A percentile compares a stretch with the other conserved stretches of the same genome.
Evolutionary conservation across 106 monocot genomes (phyloP).

Genomic region (Dendrobium huoshanense): DNA sequence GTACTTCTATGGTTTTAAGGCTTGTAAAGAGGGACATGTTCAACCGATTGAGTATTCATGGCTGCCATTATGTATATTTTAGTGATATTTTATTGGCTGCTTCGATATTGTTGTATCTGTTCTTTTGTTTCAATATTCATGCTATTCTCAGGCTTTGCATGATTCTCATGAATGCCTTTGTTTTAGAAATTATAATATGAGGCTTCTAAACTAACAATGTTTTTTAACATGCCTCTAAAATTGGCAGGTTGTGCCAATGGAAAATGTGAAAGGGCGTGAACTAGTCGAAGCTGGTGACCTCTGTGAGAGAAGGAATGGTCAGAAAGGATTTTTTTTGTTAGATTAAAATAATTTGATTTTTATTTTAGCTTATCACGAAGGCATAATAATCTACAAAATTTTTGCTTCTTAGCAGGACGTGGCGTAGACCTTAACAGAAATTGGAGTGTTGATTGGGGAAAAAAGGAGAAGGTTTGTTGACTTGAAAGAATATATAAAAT

Average conservation of each 20-base stretch:
- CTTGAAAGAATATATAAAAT: constrained; percentile 4
- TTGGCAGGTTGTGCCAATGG: constrained; percentile 90
- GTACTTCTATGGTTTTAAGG: no score
- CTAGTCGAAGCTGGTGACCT: constrained; percentile 83
- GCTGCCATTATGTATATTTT: no score
- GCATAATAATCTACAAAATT: not conserved
- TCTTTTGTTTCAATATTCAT: not conserved
- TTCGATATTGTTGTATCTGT: no score
- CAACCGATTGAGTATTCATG: no score
- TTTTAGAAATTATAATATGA: not conserved
- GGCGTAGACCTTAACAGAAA: constrained; percentile 98
- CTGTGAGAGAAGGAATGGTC: constrained; percentile 98
- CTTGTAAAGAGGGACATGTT: no score
- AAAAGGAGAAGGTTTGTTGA: constrained; percentile 78
- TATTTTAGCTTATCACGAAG: not conserved
- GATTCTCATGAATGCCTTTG: not conserved
- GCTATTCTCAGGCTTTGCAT: not conserved
- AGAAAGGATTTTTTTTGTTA: not conserved
- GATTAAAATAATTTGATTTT: not conserved
- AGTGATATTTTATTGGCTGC: no score
- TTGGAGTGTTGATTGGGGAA: constrained; percentile 99
- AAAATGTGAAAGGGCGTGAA: constrained; percentile 90
- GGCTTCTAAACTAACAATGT: not conserved
- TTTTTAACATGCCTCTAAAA: constrained; percentile 9
- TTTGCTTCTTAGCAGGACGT: constrained; percentile 56